Base-by-base conservation (phyloP, 176 grass and related monocot genomes). In the Saccharum officinarum region DNA sequence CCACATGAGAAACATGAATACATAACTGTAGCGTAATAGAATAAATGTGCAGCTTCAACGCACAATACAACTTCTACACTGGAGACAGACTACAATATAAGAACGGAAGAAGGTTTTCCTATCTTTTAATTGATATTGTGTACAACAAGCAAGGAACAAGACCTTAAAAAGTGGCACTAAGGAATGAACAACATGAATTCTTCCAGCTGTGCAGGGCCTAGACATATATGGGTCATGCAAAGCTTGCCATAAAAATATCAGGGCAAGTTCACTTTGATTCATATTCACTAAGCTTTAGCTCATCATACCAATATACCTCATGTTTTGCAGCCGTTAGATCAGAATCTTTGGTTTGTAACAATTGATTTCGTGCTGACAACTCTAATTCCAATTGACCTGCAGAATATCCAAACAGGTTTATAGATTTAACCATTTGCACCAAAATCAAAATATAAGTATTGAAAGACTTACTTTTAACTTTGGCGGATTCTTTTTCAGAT, bases 381-480 rank as follows among this genome's bases (percentile, higher is more conserved):
- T 94, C 89, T 85, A 90, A 90, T 82, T 96, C 92, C 67, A 96
- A 36, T 66, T 99, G 86, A 92, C 84, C 97, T 99, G 87, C 74
- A 89, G 82, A 82, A 63, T 67, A 84, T 87, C 16, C 54, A 79
- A 87, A 86, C 59, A 77, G 7, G 25, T 73, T 44, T 67, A 49
- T 31, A 90, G 72, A 76, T 73, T 30, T 31, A 83, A 73, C 28
- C 54, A 68, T 30, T 18, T 42, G 46, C 47, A 79, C 10, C 8
- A 84, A 83, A 60, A 71, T 75, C 8, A 68, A 84, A 89, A 85
- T 44, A 75, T 47, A 86, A 52, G 71, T 83, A 25, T 15, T n/a
- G 28, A 73, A 31, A 82, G 85, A 90, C 83, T 82, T 96, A 99
- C 97, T 88, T 89, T 87, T 99, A 87, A 88, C 28, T 94, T 96